Percentiles rank a stretch among this genome's conserved stretches.
Evolutionary conservation across 192 early-diverging fungal species (phyloP).

Genomic region (Entomortierella beljakovae): DNA sequence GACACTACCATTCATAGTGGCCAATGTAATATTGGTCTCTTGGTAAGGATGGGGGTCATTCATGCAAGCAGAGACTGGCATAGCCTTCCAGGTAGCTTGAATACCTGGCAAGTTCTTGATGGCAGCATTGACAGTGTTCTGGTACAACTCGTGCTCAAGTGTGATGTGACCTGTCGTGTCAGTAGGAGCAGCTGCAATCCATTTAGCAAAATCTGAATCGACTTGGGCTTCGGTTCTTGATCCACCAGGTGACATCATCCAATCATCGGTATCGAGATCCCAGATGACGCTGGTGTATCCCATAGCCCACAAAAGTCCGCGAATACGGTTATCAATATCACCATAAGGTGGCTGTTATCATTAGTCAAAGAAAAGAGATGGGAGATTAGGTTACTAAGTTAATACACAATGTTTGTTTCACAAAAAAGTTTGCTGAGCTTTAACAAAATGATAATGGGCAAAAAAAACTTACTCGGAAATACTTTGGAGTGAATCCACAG

Average conservation of each 20-base stretch:
- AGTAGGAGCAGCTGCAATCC: slow-evolving; percentile 54
- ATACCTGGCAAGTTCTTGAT: slow-evolving; percentile 55
- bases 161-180: slow-evolving; percentile 55
- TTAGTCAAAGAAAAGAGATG: background rate
- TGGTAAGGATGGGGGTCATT: slow-evolving; percentile 53
- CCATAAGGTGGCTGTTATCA: slow-evolving; percentile 39
- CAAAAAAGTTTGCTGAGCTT: background rate
- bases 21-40: slow-evolving; percentile 38
- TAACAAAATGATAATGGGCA: background rate
- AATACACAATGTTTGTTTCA: background rate
- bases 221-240: slow-evolving; percentile 36
- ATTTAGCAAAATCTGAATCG: slow-evolving; percentile 49
- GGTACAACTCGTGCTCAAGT: slow-evolving; percentile 62
- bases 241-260: slow-evolving; percentile 46
- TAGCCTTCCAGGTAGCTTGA: slow-evolving; percentile 43
- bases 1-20: slow-evolving; percentile 25
- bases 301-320: slow-evolving; percentile 30
- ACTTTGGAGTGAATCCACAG: slow-evolving; percentile 59
- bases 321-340: slow-evolving; percentile 36
- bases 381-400: background rate
- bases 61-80: slow-evolving; percentile 49
- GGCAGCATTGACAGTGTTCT: slow-evolving; percentile 56
- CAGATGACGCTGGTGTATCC: slow-evolving; percentile 65
- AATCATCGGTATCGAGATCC: slow-evolving; percentile 66
- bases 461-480: slow-evolving; percentile 56